Evolutionary conservation across 345 rosid species (phyloP).

Genomic region (Arabidopsis suecica): DNA sequence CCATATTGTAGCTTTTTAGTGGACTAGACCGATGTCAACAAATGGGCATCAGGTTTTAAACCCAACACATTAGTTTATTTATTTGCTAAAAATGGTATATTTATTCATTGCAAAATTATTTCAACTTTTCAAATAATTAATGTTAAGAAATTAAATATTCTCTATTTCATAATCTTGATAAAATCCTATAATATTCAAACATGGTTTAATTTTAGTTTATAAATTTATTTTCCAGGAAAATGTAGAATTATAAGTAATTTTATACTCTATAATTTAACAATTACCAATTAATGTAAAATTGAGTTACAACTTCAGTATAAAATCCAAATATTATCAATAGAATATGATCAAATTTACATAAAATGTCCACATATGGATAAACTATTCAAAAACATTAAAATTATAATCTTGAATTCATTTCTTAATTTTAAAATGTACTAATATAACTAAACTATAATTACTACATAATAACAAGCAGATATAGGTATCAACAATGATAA

Average conservation of each 20-base stretch:
- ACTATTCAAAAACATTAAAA: background rate
- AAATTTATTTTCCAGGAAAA: too few relatives aligned
- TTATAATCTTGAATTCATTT: background rate
- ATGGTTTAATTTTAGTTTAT: background rate
- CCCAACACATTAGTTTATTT: background rate
- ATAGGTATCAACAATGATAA: background rate
- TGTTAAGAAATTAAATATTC: background rate
- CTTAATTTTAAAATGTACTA: background rate
- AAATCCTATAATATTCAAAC: background rate
- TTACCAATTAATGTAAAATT: background rate
- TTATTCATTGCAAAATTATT: background rate
- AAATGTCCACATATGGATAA: background rate
- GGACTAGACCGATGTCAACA: background rate
- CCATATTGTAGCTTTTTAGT: conserved; percentile 14
- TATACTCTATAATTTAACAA: background rate
- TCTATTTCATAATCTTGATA: background rate
- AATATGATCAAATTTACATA: background rate
- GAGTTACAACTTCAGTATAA: background rate
- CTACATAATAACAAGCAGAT: background rate
- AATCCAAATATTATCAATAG: background rate
- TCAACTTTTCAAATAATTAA: background rate
- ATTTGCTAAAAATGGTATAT: background rate
- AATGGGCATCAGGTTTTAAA: background rate
- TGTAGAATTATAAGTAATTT: background rate
- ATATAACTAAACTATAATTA: background rate